These are phyloP conservation scores for Microdochium bolleyi DNA, from an alignment of 2,329 filamentous ascomycete genomes.

Conservation along the genomic window DNA sequence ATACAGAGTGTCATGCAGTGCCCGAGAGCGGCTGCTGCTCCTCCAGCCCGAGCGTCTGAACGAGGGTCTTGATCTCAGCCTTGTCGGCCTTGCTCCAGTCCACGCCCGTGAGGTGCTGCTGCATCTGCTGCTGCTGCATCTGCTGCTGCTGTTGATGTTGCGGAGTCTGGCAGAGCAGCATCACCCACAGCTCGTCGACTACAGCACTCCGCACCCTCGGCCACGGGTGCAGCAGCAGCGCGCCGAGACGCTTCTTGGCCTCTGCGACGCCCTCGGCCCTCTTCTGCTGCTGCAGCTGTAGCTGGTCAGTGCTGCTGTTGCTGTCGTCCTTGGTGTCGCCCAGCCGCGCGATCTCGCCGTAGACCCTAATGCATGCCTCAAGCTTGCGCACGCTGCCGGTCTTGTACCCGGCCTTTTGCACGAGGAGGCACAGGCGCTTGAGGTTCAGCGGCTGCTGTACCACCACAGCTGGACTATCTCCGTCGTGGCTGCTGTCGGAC, in stretches of 20 bases:
- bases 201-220: constrained; percentile 59
- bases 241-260: constrained; percentile 61
- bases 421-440: constrained; percentile 57
- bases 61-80: constrained; percentile 30
- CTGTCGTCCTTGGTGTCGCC: background rate
- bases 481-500: background rate
- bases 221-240: constrained; percentile 74
- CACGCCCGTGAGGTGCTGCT: constrained; percentile 35
- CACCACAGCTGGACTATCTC: background rate
- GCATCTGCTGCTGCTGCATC: constrained; percentile 3
- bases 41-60: constrained; percentile 32
- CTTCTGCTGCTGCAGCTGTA: constrained; percentile 10
- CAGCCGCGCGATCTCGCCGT: constrained; percentile 53
- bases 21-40: background rate
- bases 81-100: constrained; percentile 52
- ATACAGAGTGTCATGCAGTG: too few species aligned
- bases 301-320: constrained; percentile 1
- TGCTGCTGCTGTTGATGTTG: constrained; percentile 14
- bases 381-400: constrained; percentile 76
- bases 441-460: constrained; percentile 21
- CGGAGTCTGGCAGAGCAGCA: constrained; percentile 20
- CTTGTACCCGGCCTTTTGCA: constrained; percentile 77
- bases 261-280: constrained; percentile 37
- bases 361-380: constrained; percentile 71
- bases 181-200: constrained; percentile 51